phyloP scores from a whole-genome alignment of 306 rosid genomes.

The Dicorynia guianensis region DNA sequence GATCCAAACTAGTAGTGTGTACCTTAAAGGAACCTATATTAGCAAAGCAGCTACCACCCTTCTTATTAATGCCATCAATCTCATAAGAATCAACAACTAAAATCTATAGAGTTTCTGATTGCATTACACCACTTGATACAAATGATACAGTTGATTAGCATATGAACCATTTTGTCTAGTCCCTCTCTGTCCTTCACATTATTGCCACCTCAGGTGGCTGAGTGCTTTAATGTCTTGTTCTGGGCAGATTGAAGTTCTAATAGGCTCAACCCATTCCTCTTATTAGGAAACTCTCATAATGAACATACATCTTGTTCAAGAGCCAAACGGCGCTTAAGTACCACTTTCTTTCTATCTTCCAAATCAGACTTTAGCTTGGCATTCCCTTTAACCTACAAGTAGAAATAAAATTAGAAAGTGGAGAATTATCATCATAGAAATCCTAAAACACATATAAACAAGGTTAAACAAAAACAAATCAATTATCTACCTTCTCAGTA shows the following conservation, averaged over 20 bases:
- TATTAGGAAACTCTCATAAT: slow-evolving; percentile 44
- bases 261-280: slow-evolving; percentile 36
- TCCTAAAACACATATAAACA: no score
- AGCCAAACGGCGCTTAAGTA: slow-evolving; percentile 73
- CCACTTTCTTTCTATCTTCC: slow-evolving; percentile 60
- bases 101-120: slow-evolving; percentile 57
- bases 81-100: slow-evolving; percentile 47
- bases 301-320: slow-evolving; percentile 85
- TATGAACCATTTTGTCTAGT: slow-evolving; percentile 58
- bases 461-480: no score
- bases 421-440: no score
- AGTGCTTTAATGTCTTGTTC: slow-evolving; percentile 33
- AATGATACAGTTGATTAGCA: slow-evolving; percentile 77
- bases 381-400: no score
- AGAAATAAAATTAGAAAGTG: no score
- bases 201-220: slow-evolving; percentile 39
- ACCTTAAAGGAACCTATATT: slow-evolving; percentile 73
- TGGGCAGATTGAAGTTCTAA: slow-evolving; percentile 16
- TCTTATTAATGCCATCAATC: slow-evolving; percentile 42
- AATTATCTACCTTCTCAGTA: no score
- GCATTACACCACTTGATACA: slow-evolving; percentile 71
- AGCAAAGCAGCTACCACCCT: slow-evolving; percentile 44
- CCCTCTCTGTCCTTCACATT: slow-evolving; percentile 53
- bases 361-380: slow-evolving; percentile 57
- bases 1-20: slow-evolving; percentile 96